These are phyloP conservation scores for Teunomyces lycoperdinae DNA, from an alignment of 805 yeast species.

Conservation along the genomic window DNA sequence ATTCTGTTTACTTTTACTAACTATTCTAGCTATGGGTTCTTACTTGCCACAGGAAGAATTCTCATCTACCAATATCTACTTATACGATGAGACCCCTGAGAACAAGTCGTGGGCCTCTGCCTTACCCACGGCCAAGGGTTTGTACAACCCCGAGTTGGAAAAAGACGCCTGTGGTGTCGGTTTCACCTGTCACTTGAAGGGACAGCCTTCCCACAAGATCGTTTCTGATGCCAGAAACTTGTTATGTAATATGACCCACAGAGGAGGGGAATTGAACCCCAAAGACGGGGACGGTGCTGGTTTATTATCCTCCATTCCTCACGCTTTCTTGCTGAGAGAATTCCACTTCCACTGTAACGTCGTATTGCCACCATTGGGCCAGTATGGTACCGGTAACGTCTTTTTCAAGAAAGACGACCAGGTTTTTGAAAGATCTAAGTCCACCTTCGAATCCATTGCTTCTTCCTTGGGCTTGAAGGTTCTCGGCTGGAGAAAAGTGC, in stretches of 20 bases:
- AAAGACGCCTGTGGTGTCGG: conserved; percentile 99
- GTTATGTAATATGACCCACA: conserved; percentile 96
- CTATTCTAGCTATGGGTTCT: conserved; percentile 22
- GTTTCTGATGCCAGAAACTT: conserved; percentile 85
- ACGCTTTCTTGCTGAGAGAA: conserved; percentile 80
- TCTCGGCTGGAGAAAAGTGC: conserved; percentile 93
- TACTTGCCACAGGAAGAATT: conserved; percentile 41
- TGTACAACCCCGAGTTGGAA: conserved; percentile 90
- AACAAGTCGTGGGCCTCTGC: conserved; percentile 92
- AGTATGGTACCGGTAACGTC: conserved; percentile 92
- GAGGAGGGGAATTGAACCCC: conserved; percentile 98
- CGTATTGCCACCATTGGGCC: conserved; percentile 73
- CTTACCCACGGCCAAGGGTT: conserved; percentile 81
- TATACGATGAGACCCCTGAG: conserved; percentile 71
- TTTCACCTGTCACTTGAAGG: conserved; percentile 92
- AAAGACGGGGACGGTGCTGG: conserved; percentile 99
- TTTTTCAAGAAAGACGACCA: conserved; percentile 85
- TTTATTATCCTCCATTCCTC: conserved; percentile 89
- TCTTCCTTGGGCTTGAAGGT: conserved; percentile 71
- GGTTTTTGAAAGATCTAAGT: conserved; percentile 66
- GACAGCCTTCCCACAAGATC: conserved; percentile 82
- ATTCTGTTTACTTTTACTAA: not conserved
- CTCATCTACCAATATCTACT: conserved; percentile 42
- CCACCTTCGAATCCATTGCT: conserved; percentile 82
- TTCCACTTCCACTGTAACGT: conserved; percentile 68